Base-by-base conservation (phyloP, 2,329 filamentous ascomycete genomes). In the Calycina herbarum region DNA sequence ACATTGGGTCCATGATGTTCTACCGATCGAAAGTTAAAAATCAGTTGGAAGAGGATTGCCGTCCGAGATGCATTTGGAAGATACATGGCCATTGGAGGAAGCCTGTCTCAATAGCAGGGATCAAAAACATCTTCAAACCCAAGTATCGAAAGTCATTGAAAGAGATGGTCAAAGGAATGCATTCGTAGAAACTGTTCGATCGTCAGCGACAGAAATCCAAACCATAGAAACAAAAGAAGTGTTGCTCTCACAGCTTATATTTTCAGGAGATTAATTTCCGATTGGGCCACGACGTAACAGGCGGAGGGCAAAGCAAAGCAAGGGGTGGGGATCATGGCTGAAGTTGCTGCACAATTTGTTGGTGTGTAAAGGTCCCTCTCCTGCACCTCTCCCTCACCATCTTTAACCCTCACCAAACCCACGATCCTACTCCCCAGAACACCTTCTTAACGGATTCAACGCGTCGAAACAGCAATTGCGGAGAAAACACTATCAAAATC, bases 231-330 rank as follows among this genome's bases (percentile, higher is more conserved):
- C 17, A 15, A 51, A 51, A 51, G 45, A 51, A 24, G 8, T 24
- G 45, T 51, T 27, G 45, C 6, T 24, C 45, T 20, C 45, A 10
- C 20, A 20, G n/a, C n/a, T 8, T 51, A 11, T 24, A 51, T 51
- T 51, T 51, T 24, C n/a, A 24, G 8, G 45, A 51, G 10, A 24
- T 11, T 51, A 51, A 51, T 51, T 51, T 51, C 45, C 45, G 45
- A 51, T 51, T 51, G 45, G 45, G n/a, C 45, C 45, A 51, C 45
- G 20, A 51, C 45, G n/a, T 24, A 11, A 51, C 45, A 51, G 45
- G 20, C 45, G 45, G 20, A 51, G 20, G 45, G 45, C n/a, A 51
- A 51, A 51, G 45, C 45, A 51, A 51, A 6, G 45, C n/a, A 24
- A 24, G n/a, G 20, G n/a, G 20, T 51, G 45, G 45, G 45, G 45